Conservation (phyloP, 140 eudicot species). For the Senecio squalidus region DNA sequence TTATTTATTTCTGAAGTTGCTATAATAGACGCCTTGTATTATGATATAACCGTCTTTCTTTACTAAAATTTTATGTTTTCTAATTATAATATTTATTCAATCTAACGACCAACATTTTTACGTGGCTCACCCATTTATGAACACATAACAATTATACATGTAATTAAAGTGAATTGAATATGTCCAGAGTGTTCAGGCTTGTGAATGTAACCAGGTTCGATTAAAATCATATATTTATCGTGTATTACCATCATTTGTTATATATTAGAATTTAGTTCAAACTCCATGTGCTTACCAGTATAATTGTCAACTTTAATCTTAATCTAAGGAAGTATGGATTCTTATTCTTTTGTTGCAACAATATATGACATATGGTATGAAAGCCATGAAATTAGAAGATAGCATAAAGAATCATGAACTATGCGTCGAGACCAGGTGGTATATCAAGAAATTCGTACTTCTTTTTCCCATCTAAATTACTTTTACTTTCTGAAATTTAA, state of each 20-base stretch:
- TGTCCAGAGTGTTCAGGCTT: background rate
- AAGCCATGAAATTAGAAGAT: slow-evolving; percentile 94
- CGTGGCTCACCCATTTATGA: background rate
- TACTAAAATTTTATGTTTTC: no score
- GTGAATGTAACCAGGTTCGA: no score
- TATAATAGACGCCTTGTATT: background rate
- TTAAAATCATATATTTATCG: no score
- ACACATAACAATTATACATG: background rate
- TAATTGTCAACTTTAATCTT: background rate
- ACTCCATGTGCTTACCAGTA: background rate
- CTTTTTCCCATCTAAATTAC: background rate
- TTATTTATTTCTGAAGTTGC: background rate
- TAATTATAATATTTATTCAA: no score
- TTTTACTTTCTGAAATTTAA: background rate
- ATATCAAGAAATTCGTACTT: slow-evolving; percentile 2
- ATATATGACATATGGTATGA: slow-evolving; percentile 67
- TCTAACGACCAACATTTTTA: no score
- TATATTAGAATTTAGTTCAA: background rate
- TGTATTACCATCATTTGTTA: no score
- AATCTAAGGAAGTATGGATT: slow-evolving; percentile 4
- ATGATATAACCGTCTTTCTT: no score
- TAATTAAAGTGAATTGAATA: background rate
- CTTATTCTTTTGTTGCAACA: slow-evolving; percentile 46
- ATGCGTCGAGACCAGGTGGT: slow-evolving; percentile 72
- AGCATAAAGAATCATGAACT: slow-evolving; percentile 74